Base-by-base conservation (phyloP, 1,284 basidiomycete genomes). In the Filobasidium uniguttulatum region DNA sequence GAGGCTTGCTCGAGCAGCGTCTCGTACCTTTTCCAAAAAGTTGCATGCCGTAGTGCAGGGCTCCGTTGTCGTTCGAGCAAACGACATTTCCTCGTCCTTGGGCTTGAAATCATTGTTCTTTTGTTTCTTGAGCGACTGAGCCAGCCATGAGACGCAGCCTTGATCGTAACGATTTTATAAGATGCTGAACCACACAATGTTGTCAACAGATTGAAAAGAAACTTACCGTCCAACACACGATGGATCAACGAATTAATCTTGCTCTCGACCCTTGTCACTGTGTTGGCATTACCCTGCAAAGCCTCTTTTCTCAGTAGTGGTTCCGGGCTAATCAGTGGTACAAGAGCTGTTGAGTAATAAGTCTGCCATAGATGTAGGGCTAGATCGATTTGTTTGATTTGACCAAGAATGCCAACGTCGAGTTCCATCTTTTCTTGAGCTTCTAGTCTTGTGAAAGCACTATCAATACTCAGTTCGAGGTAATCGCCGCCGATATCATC, bases 71-170 rank as follows among this genome's bases (percentile, higher is more conserved):
- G 88, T 88, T 22, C 88, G 74, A 1, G 89, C 84, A 66, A 98
- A 97, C 0, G 89, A 90, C 23, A 91, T 68, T 59, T 96, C 90
- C 62, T 98, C 93, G 59, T 94, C 91, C 48, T 85, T 81, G 7
- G 94, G 94, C 65, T 91, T 91, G 73, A 94, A 99, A 64, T 99
- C 94, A 44, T 81, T 85, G 62, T 83, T 85, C 73, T 96, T 97
- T 66, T 99, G 94, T 67, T 90, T 94, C 15, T 78, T 77, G 31
- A 99, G 78, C 53, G 85, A 81, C 1, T 73, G 59, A 6, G 79
- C 73, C 12, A 77, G 62, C 57, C 59, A 57, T 5, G 53, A 52
- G 82, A 87, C 20, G 73, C n/a, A n/a, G n/a, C n/a, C n/a, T n/a
- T n/a, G n/a, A n/a, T n/a, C n/a, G n/a, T n/a, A n/a, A n/a, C n/a